These are phyloP conservation scores for Pezicula neosporulosa DNA, from an alignment of 2,329 filamentous ascomycete genomes.

Conservation along the genomic window DNA sequence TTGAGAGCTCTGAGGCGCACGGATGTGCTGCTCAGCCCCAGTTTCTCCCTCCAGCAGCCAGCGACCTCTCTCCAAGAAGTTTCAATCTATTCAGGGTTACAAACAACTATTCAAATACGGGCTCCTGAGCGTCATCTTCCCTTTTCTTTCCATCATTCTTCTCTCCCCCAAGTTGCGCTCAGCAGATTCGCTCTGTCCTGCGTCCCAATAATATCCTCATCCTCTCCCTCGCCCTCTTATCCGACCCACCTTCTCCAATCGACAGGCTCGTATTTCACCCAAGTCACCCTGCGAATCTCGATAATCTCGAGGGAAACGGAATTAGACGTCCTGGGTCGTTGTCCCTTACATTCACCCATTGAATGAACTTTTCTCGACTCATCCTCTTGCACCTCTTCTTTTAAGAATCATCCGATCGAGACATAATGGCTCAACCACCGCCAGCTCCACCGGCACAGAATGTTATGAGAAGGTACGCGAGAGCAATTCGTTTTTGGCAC, in stretches of 20 bases:
- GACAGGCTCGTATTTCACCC: constrained; percentile 20
- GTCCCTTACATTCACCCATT: constrained; percentile 11
- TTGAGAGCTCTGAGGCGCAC: constrained; percentile 10
- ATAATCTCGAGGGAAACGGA: constrained; percentile 3
- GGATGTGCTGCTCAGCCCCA: constrained; percentile 17
- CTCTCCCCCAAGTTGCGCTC: background rate
- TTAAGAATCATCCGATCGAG: constrained; percentile 4
- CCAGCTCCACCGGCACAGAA: constrained; percentile 29
- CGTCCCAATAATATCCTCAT: constrained; percentile 1
- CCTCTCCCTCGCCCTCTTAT: constrained; percentile 14
- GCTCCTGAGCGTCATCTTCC: background rate
- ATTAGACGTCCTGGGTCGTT: constrained; percentile 4
- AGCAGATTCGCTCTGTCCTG: background rate
- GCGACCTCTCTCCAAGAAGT: constrained; percentile 6
- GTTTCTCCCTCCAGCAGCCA: constrained; percentile 3
- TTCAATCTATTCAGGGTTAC: constrained; percentile 8
- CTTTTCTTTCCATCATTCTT: background rate
- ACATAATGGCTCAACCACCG: constrained; percentile 27
- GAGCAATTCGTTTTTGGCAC: background rate
- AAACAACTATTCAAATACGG: constrained; percentile 4
- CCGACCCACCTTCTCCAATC: constrained; percentile 12
- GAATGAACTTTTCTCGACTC: background rate
- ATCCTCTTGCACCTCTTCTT: background rate
- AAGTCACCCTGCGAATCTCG: constrained; percentile 6
- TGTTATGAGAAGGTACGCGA: constrained; percentile 40